Percentiles rank a stretch among this genome's conserved stretches.
These are phyloP conservation scores for Cutaneotrichosporon sp. DNA, from an alignment of 1,284 basidiomycete species.

Conservation along the genomic window DNA sequence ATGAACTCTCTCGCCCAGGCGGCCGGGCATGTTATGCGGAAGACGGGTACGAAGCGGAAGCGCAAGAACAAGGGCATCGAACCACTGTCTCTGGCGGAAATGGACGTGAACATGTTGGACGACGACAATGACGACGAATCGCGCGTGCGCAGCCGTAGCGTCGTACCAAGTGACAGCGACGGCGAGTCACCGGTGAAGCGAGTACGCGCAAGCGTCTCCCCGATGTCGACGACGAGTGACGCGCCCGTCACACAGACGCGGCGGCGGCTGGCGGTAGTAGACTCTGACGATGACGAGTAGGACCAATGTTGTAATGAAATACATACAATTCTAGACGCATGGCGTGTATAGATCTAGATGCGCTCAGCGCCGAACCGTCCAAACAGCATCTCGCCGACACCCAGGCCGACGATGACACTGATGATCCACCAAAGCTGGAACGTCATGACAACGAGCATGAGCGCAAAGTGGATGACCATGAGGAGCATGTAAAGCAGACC, in stretches of 20 bases:
- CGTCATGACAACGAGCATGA: constrained; percentile 51
- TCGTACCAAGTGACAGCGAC: background rate
- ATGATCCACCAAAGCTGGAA: constrained; percentile 52
- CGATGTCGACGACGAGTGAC: background rate
- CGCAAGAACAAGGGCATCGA: constrained; percentile 26
- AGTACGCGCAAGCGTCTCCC: background rate
- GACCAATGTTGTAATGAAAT: constrained; percentile 22
- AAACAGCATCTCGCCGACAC: constrained; percentile 46
- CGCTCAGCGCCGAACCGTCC: constrained; percentile 31
- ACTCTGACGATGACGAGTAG: constrained; percentile 11
- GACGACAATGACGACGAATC: constrained; percentile 4
- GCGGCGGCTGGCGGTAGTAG: background rate
- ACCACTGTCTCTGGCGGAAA: constrained; percentile 3
- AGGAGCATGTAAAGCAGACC: constrained; percentile 40
- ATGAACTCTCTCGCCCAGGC: constrained; percentile 58
- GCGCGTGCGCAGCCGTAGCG: background rate
- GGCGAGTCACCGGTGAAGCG: background rate
- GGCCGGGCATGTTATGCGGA: constrained; percentile 33
- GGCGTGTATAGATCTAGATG: background rate
- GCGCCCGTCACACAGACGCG: background rate
- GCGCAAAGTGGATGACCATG: constrained; percentile 36
- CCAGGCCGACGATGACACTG: constrained; percentile 42
- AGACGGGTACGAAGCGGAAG: constrained; percentile 40
- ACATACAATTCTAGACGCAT: constrained; percentile 1
- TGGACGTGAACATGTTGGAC: constrained; percentile 16